These are phyloP conservation scores for Trichoderma sp. DNA, from an alignment of 2,329 filamentous ascomycete species.

Conservation along the genomic window DNA sequence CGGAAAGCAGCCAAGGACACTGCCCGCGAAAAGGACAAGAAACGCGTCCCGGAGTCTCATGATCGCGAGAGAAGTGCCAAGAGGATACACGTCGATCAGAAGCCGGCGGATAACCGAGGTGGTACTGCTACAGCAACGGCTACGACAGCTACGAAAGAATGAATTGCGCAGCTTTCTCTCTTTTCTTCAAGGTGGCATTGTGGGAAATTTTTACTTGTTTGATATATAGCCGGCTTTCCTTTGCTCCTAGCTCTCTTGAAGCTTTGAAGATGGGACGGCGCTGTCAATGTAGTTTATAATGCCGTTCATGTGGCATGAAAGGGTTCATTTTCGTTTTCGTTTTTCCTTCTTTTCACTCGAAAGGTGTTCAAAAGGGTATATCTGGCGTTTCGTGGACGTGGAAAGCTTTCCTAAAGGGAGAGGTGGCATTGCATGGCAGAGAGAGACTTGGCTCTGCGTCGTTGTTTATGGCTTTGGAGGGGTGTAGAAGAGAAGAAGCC, in stretches of 20 bases:
- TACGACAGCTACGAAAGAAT: conserved; percentile 11
- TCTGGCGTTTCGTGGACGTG: conserved; percentile 16
- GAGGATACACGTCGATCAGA: conserved; percentile 33
- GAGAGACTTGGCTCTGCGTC: not conserved
- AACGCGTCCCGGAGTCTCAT: conserved; percentile 35
- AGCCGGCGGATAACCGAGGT: conserved; percentile 15
- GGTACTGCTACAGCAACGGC: not conserved
- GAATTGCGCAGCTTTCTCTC: not conserved
- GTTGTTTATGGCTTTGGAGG: not conserved
- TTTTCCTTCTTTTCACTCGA: not conserved
- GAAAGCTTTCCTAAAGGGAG: not conserved
- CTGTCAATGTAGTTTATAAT: not conserved
- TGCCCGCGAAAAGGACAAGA: conserved; percentile 39
- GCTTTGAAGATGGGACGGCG: not conserved
- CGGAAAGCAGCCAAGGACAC: conserved; percentile 44
- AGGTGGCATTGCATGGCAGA: not conserved
- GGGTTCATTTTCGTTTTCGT: not conserved
- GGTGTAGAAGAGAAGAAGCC: not conserved
- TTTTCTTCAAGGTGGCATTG: not conserved
- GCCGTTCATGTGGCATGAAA: not conserved
- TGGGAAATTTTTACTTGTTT: not conserved
- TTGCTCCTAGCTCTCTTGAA: not conserved
- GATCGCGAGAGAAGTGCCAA: conserved; percentile 36
- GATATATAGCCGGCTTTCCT: not conserved
- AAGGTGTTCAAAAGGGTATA: conserved; percentile 16